Conservation (phyloP, 2,329 filamentous ascomycete species). For the Coniochaeta hoffmannii region DNA sequence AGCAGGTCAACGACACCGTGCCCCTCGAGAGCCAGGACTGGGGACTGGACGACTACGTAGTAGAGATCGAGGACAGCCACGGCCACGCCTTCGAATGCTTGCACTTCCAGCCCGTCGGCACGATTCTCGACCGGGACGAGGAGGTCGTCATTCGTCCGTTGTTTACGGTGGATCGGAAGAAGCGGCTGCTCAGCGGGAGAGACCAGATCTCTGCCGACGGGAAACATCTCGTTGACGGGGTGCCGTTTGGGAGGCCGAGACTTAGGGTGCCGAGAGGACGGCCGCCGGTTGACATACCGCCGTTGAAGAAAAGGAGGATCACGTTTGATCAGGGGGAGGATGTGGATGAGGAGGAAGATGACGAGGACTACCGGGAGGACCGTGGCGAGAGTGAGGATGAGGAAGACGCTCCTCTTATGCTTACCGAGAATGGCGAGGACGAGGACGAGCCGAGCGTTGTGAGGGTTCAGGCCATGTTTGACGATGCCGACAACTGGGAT, state of each 20-base stretch:
- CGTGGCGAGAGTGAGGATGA: not conserved
- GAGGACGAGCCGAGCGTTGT: not conserved
- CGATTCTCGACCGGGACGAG: constrained; percentile 73
- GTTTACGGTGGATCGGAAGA: constrained; percentile 64
- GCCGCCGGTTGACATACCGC: constrained; percentile 63
- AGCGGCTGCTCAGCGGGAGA: constrained; percentile 66
- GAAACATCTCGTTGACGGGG: constrained; percentile 74
- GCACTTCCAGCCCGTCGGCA: constrained; percentile 68
- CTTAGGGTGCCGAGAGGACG: constrained; percentile 52
- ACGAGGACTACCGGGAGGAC: constrained; percentile 21
- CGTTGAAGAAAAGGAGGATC: constrained; percentile 60
- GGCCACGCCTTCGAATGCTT: constrained; percentile 74
- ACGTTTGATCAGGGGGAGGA: constrained; percentile 28
- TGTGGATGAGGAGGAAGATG: constrained; percentile 27
- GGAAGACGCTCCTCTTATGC: constrained; percentile 7
- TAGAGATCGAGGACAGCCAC: constrained; percentile 54
- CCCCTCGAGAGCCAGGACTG: constrained; percentile 76
- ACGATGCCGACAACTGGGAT: constrained; percentile 21
- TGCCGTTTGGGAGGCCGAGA: constrained; percentile 72
- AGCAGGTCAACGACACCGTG: constrained; percentile 70
- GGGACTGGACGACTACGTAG: constrained; percentile 84
- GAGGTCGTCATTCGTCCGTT: constrained; percentile 77
- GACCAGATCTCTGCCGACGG: constrained; percentile 75
- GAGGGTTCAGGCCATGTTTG: constrained; percentile 15
- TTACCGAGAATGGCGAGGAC: constrained; percentile 24